phyloP scores from a whole-genome alignment of 176 grass and related monocot genomes.

The Puccinellia tenuiflora region DNA sequence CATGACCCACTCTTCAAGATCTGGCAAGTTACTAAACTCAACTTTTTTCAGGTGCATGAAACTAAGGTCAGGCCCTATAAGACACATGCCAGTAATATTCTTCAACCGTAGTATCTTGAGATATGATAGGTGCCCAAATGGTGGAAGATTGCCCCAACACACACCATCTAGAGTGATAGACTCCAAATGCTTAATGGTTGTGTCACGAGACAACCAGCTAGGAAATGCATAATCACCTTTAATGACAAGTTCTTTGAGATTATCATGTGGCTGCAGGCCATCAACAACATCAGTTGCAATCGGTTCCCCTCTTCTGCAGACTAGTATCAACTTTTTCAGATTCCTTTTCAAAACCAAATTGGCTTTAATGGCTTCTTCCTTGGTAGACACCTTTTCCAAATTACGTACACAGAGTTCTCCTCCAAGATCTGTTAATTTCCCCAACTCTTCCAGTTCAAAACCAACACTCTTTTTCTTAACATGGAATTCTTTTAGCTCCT shows the following conservation, averaged over 20 bases:
- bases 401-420: neutral
- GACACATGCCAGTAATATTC: neutral
- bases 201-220: neutral
- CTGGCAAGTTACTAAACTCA: neutral
- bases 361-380: neutral
- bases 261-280: neutral
- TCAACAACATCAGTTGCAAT: neutral
- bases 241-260: neutral
- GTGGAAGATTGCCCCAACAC: neutral
- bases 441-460: neutral
- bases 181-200: neutral
- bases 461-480: neutral
- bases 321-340: neutral
- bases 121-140: neutral
- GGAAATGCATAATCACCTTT: neutral
- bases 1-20: neutral
- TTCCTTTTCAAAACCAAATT: neutral
- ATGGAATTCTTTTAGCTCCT: slow-evolving; percentile 10
- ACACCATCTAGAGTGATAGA: neutral
- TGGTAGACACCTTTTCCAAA: neutral
- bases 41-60: neutral
- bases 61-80: neutral
- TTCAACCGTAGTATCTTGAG: neutral
- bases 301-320: neutral
- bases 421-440: neutral